Conservation (phyloP, 129 eudicot species). For the Pulicaria dysenterica region DNA sequence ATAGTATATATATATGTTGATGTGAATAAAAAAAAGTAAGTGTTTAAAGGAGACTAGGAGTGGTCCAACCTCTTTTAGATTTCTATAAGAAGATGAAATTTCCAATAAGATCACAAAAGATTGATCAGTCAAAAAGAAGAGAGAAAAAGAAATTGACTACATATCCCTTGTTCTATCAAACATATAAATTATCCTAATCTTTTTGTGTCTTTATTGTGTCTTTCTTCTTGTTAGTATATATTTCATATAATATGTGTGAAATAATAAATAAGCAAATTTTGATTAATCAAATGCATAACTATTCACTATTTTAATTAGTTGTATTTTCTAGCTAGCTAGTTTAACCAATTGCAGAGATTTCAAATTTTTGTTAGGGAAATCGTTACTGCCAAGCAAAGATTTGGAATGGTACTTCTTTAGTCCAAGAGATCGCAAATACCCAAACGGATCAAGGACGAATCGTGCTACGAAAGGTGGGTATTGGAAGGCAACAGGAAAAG, state of each 20-base stretch:
- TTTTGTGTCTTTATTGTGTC: slow-evolving; percentile 31
- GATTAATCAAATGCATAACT: neutral
- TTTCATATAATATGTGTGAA: neutral
- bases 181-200: slow-evolving; percentile 30
- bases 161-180: slow-evolving; percentile 34
- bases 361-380: slow-evolving; percentile 36
- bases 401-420: slow-evolving; percentile 62
- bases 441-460: slow-evolving; percentile 59
- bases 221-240: slow-evolving; percentile 16
- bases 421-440: slow-evolving; percentile 60
- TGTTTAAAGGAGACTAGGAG: slow-evolving; percentile 21
- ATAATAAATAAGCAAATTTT: slow-evolving; percentile 8
- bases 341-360: neutral
- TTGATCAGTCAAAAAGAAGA: slow-evolving; percentile 37
- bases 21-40: neutral
- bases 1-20: neutral
- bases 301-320: neutral
- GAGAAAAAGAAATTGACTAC: slow-evolving; percentile 34
- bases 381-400: slow-evolving; percentile 52
- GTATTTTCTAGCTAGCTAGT: neutral
- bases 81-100: slow-evolving; percentile 32
- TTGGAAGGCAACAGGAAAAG: slow-evolving; percentile 61
- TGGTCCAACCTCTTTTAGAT: slow-evolving; percentile 38
- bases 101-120: slow-evolving; percentile 33
- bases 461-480: slow-evolving; percentile 53